Evolutionary conservation across 2,329 filamentous ascomycete genomes (phyloP), one percentile per base, ranked within the genome.

Genomic region (Diaporthe ilicicola): DNA sequence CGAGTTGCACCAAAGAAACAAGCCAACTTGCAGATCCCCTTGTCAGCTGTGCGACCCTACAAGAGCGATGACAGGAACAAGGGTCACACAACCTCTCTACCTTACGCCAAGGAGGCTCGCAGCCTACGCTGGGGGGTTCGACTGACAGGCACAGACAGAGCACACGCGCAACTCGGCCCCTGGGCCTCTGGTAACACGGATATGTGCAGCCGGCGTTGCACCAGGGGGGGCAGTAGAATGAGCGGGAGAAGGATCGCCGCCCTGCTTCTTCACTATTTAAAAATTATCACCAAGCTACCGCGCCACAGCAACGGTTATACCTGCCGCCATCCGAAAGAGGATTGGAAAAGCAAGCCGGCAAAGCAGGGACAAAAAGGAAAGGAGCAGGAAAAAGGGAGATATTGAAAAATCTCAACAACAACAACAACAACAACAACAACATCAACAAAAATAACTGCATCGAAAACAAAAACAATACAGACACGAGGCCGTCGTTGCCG

Each of bases 191-290:
- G 53, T 37, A 56, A 59, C 54, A 48, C 42, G 32, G 24, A 48
- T 66, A 68, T 27, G 37, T 59, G 46, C 69, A 68, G 69, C 69
- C 46, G 64, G 64, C 27, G 69, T 61, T 37, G 22, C 64, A 71
- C 64, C 3, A 42, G 53, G 13, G 48, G 34, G 54, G 19, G 39
- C 42, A 64, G 59, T 7, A 50, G 15, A 44, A 19, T 50, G 44
- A 22, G 46, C 59, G 59, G 22, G 59, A 64, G 29, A 42, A 27
- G 59, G 59, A 64, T 64, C 44, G 44, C 13, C 59, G 59, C 59
- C 59, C 42, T 64, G 59, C 59, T 50, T 64, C 59, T 50, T 64
- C 15, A n/a, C 42, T 37, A 37, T 37, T 27, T 34, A 19, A 29
- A n/a, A 62, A 48, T 64, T 37, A 37, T 50, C n/a, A 34, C 59